Conservation (phyloP, 2,329 filamentous ascomycete species). For the Paradendryphiella salina region DNA sequence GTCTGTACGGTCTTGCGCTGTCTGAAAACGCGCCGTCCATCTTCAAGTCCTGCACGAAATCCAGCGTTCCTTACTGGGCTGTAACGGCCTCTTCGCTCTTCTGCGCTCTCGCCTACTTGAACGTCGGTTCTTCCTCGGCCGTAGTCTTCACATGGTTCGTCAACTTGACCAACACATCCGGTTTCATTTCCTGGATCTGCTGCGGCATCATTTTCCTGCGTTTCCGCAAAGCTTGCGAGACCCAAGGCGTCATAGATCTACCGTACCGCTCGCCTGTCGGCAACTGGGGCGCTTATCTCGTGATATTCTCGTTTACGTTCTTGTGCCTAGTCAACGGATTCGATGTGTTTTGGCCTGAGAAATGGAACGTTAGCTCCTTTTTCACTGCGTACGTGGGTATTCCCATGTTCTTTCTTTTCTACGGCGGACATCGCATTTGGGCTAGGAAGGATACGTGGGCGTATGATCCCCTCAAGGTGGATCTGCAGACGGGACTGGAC, state of each 20-base stretch:
- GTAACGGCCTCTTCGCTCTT: constrained; percentile 52
- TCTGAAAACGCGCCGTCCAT: constrained; percentile 66
- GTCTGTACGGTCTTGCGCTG: constrained; percentile 60
- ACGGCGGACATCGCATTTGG: constrained; percentile 56
- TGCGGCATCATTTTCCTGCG: constrained; percentile 62
- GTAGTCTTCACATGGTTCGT: constrained; percentile 69
- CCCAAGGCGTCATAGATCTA: constrained; percentile 56
- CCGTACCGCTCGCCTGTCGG: constrained; percentile 61
- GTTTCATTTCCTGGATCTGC: constrained; percentile 59
- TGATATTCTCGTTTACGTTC: constrained; percentile 61
- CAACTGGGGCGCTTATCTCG: constrained; percentile 66
- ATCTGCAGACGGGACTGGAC: constrained; percentile 53
- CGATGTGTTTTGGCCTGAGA: constrained; percentile 68
- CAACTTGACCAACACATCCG: constrained; percentile 65
- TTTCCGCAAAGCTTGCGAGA: constrained; percentile 61
- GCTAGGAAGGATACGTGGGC: constrained; percentile 57
- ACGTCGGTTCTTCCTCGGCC: constrained; percentile 48
- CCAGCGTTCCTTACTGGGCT: constrained; percentile 60
- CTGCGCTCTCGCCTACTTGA: constrained; percentile 55
- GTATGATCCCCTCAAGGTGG: constrained; percentile 54
- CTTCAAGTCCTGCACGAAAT: constrained; percentile 63
- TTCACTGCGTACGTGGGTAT: constrained; percentile 68
- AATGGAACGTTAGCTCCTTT: constrained; percentile 67
- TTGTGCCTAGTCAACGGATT: constrained; percentile 77
- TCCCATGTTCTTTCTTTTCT: constrained; percentile 62